Conservation (phyloP, 2,329 filamentous ascomycete species). For the Trichoderma koningiopsis region DNA sequence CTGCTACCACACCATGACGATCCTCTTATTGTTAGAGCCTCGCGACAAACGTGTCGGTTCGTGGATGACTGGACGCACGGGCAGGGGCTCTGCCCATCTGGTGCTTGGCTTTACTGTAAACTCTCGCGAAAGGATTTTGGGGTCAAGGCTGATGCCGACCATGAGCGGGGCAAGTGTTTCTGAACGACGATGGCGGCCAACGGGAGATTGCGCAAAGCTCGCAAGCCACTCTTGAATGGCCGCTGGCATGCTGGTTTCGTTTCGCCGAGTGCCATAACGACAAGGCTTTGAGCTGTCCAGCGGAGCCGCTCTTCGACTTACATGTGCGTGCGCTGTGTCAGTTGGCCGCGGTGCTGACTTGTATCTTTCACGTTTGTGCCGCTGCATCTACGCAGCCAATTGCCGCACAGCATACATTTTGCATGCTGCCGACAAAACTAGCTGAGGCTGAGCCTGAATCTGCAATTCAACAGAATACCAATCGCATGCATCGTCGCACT, state of each 20-base stretch:
- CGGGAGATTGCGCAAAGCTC: background rate
- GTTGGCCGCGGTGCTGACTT: background rate
- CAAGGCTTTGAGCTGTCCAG: background rate
- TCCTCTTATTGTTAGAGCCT: background rate
- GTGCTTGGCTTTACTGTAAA: background rate
- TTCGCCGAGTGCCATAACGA: background rate
- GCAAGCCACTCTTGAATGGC: background rate
- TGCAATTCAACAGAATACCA: background rate
- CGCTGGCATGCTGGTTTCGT: background rate
- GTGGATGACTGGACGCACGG: background rate
- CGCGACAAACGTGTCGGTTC: background rate
- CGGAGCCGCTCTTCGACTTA: background rate
- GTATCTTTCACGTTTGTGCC: background rate
- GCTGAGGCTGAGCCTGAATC: background rate
- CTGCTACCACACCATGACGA: background rate
- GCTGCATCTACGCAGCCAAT: background rate
- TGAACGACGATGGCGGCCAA: background rate
- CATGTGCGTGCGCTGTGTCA: background rate
- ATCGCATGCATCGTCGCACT: background rate
- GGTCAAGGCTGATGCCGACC: background rate
- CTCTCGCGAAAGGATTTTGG: background rate
- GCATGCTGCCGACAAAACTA: background rate
- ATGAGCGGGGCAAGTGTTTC: conserved; percentile 1
- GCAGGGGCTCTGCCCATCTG: background rate
- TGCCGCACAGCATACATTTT: background rate